Evolutionary conservation across 257 asterid genomes (phyloP).

Genomic region (Marsdenia floribunda): DNA sequence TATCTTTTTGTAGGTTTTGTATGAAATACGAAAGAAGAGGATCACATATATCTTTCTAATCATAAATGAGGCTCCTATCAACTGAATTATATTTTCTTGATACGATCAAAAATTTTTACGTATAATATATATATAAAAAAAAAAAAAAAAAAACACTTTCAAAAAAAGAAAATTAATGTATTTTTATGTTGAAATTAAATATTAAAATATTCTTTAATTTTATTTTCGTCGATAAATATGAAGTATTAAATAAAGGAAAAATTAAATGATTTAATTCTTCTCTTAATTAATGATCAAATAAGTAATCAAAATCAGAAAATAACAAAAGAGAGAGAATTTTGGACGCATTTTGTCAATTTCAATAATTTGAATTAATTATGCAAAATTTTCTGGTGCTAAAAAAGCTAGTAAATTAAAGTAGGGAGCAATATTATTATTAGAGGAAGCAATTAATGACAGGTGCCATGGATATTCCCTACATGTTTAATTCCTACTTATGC

Average conservation of each 20-base stretch:
- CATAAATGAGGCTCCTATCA: too few species aligned
- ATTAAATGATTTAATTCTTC: too few species aligned
- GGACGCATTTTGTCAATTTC: conserved; percentile 22
- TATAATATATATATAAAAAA: too few species aligned
- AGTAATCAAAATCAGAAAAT: conserved; percentile 21
- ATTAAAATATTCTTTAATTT: too few species aligned
- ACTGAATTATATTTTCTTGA: too few species aligned
- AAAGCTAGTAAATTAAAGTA: conserved; percentile 1
- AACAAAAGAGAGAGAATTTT: conserved; percentile 4
- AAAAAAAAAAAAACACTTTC: too few species aligned
- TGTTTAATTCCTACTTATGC: background rate
- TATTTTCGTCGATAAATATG: too few species aligned
- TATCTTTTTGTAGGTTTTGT: conserved; percentile 3
- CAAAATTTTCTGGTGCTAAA: conserved; percentile 18
- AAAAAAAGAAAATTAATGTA: too few species aligned
- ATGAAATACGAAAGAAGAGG: conserved; percentile 24
- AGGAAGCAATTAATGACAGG: conserved; percentile 10
- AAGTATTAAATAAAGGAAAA: conserved; percentile 11
- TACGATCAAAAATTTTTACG: too few species aligned
- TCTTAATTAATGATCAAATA: conserved; percentile 5
- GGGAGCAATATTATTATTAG: too few species aligned
- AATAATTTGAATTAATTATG: background rate
- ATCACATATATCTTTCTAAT: too few species aligned
- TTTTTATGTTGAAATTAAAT: too few species aligned
- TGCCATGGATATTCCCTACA: conserved; percentile 43